Percentiles rank a stretch among this genome's conserved stretches.
Conservation (phyloP, 495 filamentous ascomycete genomes). For the Neurospora pannonica region DNA sequence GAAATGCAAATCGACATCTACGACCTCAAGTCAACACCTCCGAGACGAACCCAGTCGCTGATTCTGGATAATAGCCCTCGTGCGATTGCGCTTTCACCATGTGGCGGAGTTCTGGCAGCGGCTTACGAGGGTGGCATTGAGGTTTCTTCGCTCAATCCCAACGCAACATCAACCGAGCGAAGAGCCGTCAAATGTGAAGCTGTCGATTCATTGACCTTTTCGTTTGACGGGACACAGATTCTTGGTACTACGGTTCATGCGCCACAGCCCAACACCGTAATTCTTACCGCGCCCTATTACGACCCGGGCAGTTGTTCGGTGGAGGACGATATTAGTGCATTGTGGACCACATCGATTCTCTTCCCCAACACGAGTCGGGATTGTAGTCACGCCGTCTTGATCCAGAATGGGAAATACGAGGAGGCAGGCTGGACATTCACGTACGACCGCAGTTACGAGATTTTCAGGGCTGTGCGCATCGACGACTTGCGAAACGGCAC, state of each 20-base stretch:
- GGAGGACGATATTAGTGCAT: conserved; percentile 58
- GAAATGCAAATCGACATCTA: conserved; percentile 80
- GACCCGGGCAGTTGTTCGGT: conserved; percentile 47
- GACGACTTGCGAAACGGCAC: conserved; percentile 67
- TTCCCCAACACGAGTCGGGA: conserved; percentile 70
- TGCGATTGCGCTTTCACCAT: conserved; percentile 70
- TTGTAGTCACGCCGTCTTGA: conserved; percentile 65
- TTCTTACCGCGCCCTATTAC: conserved; percentile 75
- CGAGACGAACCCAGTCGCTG: conserved; percentile 57
- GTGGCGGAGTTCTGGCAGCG: conserved; percentile 72
- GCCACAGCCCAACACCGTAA: conserved; percentile 58
- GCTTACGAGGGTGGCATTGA: conserved; percentile 82
- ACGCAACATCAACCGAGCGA: conserved; percentile 54
- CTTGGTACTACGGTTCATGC: conserved; percentile 64
- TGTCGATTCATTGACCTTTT: conserved; percentile 73
- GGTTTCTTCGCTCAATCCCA: conserved; percentile 62
- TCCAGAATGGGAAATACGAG: conserved; percentile 58
- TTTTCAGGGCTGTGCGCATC: conserved; percentile 66
- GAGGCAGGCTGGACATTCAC: conserved; percentile 73
- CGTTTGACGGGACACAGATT: conserved; percentile 74
- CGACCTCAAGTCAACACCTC: conserved; percentile 50
- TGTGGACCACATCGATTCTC: conserved; percentile 85
- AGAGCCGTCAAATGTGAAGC: conserved; percentile 73
- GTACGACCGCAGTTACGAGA: conserved; percentile 66
- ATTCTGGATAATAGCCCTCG: conserved; percentile 67